Conservation (phyloP, 2,329 filamentous ascomycete species). For the Arachnopeziza araneosa region DNA sequence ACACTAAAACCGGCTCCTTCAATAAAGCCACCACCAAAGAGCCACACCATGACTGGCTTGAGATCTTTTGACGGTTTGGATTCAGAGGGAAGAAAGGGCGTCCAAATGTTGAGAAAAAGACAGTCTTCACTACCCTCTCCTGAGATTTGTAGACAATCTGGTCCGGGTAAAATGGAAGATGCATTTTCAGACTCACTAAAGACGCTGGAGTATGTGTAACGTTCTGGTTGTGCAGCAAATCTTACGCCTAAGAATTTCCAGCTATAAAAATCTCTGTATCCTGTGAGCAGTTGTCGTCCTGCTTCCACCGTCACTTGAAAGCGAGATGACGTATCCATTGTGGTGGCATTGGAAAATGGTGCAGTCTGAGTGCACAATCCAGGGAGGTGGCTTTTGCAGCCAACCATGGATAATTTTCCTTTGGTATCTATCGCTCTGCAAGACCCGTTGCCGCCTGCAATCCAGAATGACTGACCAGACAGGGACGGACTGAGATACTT, state of each 20-base stretch:
- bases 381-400: slow-evolving; percentile 31
- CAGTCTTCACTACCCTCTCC: slow-evolving; percentile 43
- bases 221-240: slow-evolving; percentile 8
- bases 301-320: slow-evolving; percentile 33
- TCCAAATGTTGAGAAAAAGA: slow-evolving; percentile 46
- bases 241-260: slow-evolving; percentile 30
- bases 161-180: slow-evolving; percentile 37
- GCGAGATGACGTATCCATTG: slow-evolving; percentile 30
- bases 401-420: neutral
- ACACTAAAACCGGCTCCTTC: slow-evolving; percentile 1
- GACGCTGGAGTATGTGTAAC: slow-evolving; percentile 33
- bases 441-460: neutral
- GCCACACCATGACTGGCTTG: slow-evolving; percentile 26
- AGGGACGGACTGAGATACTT: neutral
- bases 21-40: slow-evolving; percentile 28
- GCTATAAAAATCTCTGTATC: slow-evolving; percentile 45
- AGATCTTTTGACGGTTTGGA: neutral
- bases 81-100: slow-evolving; percentile 36
- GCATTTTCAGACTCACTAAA: slow-evolving; percentile 39
- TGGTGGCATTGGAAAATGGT: slow-evolving; percentile 26
- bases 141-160: slow-evolving; percentile 38
- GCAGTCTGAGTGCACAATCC: slow-evolving; percentile 41
- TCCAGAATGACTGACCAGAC: slow-evolving; percentile 7
- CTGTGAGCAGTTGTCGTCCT: slow-evolving; percentile 37
- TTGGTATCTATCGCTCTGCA: neutral